A percentile compares a stretch with the other conserved stretches of the same genome.
These are phyloP conservation scores for Neckera pumila DNA, from an alignment of 225 moss, liverwort and hornwort genomes.

Conservation along the genomic window DNA sequence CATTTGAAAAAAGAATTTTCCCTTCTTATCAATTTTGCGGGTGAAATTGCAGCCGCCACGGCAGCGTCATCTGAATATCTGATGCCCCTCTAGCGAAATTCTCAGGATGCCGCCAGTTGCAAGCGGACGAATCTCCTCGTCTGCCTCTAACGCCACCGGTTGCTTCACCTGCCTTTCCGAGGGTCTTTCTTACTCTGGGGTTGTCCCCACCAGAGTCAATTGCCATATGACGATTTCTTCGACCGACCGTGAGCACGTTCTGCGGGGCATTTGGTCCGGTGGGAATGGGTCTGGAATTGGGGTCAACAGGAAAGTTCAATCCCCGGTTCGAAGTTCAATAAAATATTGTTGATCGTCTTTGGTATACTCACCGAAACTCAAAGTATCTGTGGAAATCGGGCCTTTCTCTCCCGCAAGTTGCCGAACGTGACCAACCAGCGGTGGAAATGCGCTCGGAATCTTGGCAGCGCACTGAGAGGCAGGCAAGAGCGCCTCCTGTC, in stretches of 20 bases:
- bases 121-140: neutral
- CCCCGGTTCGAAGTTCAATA: neutral
- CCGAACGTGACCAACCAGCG: neutral
- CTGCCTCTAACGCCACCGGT: neutral
- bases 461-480: neutral
- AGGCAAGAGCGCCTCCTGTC: neutral
- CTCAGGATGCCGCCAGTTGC: neutral
- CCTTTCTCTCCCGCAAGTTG: neutral
- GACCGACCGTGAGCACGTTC: neutral
- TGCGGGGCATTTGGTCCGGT: neutral
- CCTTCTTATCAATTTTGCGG: neutral
- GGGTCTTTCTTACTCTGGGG: neutral
- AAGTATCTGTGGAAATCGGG: neutral
- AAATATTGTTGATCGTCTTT: neutral
- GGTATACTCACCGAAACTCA: neutral
- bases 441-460: neutral
- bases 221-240: neutral
- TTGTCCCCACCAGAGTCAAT: neutral
- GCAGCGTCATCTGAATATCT: neutral
- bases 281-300: neutral
- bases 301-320: neutral
- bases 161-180: neutral
- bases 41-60: neutral
- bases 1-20: neutral
- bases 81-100: too few relatives aligned